These are phyloP conservation scores for Globisporangium recalcitrans DNA, from an alignment of 352 stramenopile species.

Conservation along the genomic window DNA sequence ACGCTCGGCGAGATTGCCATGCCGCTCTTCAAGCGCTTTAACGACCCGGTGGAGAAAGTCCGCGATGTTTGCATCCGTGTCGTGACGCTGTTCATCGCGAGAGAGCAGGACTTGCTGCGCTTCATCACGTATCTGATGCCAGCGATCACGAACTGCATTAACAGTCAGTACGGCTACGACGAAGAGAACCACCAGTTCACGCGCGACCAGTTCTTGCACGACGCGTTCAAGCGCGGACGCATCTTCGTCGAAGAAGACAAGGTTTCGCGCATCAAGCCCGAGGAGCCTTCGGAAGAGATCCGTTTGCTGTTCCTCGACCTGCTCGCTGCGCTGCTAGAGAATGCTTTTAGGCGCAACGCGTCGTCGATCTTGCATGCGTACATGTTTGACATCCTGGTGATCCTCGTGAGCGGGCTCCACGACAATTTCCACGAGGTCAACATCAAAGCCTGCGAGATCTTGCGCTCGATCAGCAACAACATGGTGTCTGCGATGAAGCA, in stretches of 20 bases:
- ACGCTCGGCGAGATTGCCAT: slow-evolving; percentile 56
- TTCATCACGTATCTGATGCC: slow-evolving; percentile 76
- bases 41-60: slow-evolving; percentile 76
- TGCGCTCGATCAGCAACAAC: slow-evolving; percentile 45
- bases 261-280: slow-evolving; percentile 34
- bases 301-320: slow-evolving; percentile 55
- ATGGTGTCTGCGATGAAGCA: slow-evolving; percentile 92
- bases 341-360: slow-evolving; percentile 41
- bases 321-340: slow-evolving; percentile 43
- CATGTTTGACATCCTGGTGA: slow-evolving; percentile 67
- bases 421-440: slow-evolving; percentile 89
- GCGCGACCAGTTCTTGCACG: slow-evolving; percentile 57
- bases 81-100: slow-evolving; percentile 35
- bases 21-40: slow-evolving; percentile 78
- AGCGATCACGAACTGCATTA: slow-evolving; percentile 55
- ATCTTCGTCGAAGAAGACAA: slow-evolving; percentile 49
- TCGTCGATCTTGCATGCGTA: slow-evolving; percentile 79
- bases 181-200: slow-evolving; percentile 76
- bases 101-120: slow-evolving; percentile 52
- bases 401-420: slow-evolving; percentile 62
- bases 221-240: slow-evolving; percentile 68
- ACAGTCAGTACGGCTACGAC: slow-evolving; percentile 64
- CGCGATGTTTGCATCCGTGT: slow-evolving; percentile 64
- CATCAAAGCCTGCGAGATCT: slow-evolving; percentile 53
- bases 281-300: slow-evolving; percentile 76